phyloP scores from a whole-genome alignment of 2,329 filamentous ascomycete species.

The Anthostomella pinea region DNA sequence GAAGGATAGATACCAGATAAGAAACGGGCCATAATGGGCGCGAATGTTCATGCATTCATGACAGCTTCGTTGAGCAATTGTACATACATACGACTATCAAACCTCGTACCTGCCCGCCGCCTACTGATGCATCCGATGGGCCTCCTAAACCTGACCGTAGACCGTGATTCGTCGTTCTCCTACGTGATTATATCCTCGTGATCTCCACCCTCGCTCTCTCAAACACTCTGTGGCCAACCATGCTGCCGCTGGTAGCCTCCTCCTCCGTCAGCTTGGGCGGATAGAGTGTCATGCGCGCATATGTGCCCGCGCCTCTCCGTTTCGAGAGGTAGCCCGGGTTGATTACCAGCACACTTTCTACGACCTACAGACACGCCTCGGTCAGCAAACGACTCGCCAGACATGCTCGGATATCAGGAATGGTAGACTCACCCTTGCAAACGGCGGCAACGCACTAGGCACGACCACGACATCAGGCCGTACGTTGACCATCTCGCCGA shows the following conservation, averaged over 20 bases:
- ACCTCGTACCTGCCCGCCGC: neutral
- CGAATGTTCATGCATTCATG: constrained; percentile 18
- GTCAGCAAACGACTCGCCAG: too few relatives aligned
- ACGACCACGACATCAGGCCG: constrained; percentile 80
- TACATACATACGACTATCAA: constrained; percentile 14
- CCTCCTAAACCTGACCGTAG: too few relatives aligned
- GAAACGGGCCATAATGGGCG: constrained; percentile 1
- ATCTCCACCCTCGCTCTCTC: constrained; percentile 85
- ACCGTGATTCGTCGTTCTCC: too few relatives aligned
- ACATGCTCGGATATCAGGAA: too few relatives aligned
- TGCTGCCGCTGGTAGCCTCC: constrained; percentile 52
- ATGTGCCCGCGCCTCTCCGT: constrained; percentile 79
- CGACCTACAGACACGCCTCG: constrained; percentile 74
- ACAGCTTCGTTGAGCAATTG: constrained; percentile 15
- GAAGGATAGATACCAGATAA: constrained; percentile 48
- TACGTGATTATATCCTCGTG: constrained; percentile 61
- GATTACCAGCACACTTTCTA: constrained; percentile 84
- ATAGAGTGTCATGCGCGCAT: constrained; percentile 73
- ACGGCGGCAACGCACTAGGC: constrained; percentile 79
- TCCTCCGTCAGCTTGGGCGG: constrained; percentile 59
- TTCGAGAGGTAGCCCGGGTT: constrained; percentile 90
- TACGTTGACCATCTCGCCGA: constrained; percentile 87
- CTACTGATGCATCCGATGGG: constrained; percentile 4
- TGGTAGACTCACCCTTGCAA: constrained; percentile 81
- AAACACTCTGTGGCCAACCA: constrained; percentile 73